phyloP scores from a whole-genome alignment of 306 rosid genomes.

The Datisca glomerata region DNA sequence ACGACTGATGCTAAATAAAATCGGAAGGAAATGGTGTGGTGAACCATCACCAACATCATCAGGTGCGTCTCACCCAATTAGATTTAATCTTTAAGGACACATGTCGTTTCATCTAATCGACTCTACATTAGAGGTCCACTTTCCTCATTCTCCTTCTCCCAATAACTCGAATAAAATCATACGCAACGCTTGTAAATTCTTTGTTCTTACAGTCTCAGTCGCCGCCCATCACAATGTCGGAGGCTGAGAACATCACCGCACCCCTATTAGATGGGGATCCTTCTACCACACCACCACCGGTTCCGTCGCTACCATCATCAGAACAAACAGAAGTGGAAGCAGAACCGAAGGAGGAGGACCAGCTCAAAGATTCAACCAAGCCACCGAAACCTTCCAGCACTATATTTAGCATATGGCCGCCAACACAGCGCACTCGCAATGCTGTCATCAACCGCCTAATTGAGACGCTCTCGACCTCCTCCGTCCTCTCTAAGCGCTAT shows the following conservation, averaged over 20 bases:
- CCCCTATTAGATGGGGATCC: neutral
- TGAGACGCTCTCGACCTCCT: slow-evolving; percentile 66
- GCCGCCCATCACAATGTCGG: neutral
- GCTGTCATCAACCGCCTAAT: slow-evolving; percentile 67
- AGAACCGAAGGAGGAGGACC: neutral
- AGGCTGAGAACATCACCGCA: neutral
- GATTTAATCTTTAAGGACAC: neutral
- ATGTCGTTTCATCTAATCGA: neutral
- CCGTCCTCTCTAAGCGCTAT: slow-evolving; percentile 85
- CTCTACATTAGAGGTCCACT: too few relatives aligned
- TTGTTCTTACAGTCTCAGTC: neutral
- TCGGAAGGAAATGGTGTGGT: too few relatives aligned
- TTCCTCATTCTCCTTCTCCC: too few relatives aligned
- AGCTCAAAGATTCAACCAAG: slow-evolving; percentile 4
- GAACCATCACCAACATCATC: neutral
- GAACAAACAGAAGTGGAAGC: neutral
- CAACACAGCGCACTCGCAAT: slow-evolving; percentile 90
- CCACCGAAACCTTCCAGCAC: slow-evolving; percentile 13
- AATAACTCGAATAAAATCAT: too few relatives aligned
- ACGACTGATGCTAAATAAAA: too few relatives aligned
- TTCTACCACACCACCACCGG: neutral
- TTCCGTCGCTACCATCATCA: neutral
- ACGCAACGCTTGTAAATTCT: neutral
- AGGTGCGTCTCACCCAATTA: neutral
- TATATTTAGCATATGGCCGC: slow-evolving; percentile 85